These are phyloP conservation scores for Wickerhamomyces sp. DNA, from an alignment of 1,139 yeast genomes.

Conservation along the genomic window DNA sequence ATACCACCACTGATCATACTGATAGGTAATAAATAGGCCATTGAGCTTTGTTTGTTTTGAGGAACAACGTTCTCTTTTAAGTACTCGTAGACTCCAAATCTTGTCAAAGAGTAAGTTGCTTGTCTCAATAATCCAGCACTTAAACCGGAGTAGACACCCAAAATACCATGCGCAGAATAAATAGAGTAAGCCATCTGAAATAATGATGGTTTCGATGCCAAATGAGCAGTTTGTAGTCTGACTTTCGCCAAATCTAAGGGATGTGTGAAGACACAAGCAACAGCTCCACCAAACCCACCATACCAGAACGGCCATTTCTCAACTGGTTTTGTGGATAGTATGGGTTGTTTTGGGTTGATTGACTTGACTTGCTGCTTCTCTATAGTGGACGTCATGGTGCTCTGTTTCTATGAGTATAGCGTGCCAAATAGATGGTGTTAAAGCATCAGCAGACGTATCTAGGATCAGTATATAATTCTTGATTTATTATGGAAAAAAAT, in stretches of 20 bases:
- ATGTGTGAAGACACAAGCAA: slow-evolving; percentile 58
- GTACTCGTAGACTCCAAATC: slow-evolving; percentile 80
- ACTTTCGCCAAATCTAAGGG: slow-evolving; percentile 85
- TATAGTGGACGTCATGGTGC: no score
- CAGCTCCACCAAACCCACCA: slow-evolving; percentile 65
- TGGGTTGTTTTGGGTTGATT: background rate
- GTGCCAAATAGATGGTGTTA: no score
- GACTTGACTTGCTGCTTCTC: background rate
- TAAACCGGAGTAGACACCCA: slow-evolving; percentile 72
- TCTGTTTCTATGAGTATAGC: no score
- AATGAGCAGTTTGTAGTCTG: slow-evolving; percentile 68
- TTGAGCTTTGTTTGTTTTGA: slow-evolving; percentile 25
- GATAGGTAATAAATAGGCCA: slow-evolving; percentile 51
- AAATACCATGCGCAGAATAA: slow-evolving; percentile 56
- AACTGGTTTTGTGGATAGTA: slow-evolving; percentile 2
- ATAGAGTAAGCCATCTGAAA: slow-evolving; percentile 57
- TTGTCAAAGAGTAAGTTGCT: slow-evolving; percentile 80
- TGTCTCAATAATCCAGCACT: slow-evolving; percentile 80
- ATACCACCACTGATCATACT: slow-evolving; percentile 81
- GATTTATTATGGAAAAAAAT: background rate
- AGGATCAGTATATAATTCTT: no score
- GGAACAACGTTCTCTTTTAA: slow-evolving; percentile 54
- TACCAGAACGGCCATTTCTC: slow-evolving; percentile 46
- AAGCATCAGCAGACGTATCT: no score
- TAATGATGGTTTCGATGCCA: slow-evolving; percentile 53